These are phyloP conservation scores for Isoetes engelmannii DNA, from an alignment of 83 land plant genomes.

Conservation along the genomic window DNA sequence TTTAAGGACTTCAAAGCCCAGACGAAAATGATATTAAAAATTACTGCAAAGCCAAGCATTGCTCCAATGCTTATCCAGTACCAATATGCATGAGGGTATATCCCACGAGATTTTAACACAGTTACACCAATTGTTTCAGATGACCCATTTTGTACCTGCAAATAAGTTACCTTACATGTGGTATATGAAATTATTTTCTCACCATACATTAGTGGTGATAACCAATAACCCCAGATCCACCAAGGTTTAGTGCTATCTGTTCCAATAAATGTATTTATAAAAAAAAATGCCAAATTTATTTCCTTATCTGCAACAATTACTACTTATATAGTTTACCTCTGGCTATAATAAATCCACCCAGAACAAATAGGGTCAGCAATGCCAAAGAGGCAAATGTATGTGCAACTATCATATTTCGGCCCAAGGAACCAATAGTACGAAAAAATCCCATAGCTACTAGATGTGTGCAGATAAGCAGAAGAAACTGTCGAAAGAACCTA, in stretches of 20 bases:
- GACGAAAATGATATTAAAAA: slow-evolving; percentile 22
- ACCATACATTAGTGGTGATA: slow-evolving; percentile 4
- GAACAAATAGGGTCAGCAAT: background rate
- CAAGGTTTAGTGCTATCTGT: slow-evolving; percentile 15
- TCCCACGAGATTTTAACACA: slow-evolving; percentile 22
- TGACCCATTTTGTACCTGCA: background rate
- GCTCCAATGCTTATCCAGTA: slow-evolving; percentile 33
- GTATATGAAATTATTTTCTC: background rate
- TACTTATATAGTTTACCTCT: background rate
- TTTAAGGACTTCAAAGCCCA: slow-evolving; percentile 24
- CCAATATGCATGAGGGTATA: slow-evolving; percentile 23
- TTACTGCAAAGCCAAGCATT: slow-evolving; percentile 20
- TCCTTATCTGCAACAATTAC: background rate
- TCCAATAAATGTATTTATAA: background rate
- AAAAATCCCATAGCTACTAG: background rate
- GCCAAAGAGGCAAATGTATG: background rate
- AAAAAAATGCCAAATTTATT: background rate
- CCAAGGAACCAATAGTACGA: slow-evolving; percentile 6
- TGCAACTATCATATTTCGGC: background rate
- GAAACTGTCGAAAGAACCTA: slow-evolving; percentile 3
- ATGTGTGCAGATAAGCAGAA: background rate
- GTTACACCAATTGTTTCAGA: background rate
- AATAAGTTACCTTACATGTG: background rate
- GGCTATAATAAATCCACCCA: slow-evolving; percentile 10
- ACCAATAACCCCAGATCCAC: slow-evolving; percentile 11